Percentiles rank a stretch among this genome's conserved stretches.
Evolutionary conservation across 2,329 filamentous ascomycete genomes (phyloP).

Genomic region (Pseudogymnoascus sp.): DNA sequence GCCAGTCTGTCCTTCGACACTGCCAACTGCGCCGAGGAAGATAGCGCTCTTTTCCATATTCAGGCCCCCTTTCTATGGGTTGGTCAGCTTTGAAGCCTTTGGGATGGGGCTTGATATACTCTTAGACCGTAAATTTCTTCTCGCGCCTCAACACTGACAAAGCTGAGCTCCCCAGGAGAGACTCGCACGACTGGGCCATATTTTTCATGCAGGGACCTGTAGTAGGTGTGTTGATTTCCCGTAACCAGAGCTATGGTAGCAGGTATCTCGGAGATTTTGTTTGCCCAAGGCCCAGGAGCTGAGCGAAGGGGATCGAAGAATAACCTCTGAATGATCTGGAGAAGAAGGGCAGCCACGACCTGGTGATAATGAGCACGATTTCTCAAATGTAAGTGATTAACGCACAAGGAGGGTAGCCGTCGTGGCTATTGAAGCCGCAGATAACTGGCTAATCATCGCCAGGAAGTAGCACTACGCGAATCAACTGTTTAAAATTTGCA

Average conservation of each 20-base stretch:
- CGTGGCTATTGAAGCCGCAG: not conserved
- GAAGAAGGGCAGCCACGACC: not conserved
- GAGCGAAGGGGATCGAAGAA: not conserved
- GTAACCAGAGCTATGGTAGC: not conserved
- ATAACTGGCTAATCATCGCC: not conserved
- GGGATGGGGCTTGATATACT: not conserved
- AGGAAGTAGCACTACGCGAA: not conserved
- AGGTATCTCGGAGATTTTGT: not conserved
- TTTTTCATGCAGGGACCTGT: slow-evolving; percentile 17
- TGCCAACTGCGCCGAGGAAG: not conserved
- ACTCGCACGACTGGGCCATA: slow-evolving; percentile 30
- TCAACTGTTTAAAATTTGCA: not conserved
- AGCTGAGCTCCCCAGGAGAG: slow-evolving; percentile 28
- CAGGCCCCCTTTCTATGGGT: not conserved
- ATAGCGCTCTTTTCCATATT: not conserved
- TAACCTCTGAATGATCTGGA: not conserved
- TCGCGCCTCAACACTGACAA: slow-evolving; percentile 27
- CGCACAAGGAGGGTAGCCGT: not conserved
- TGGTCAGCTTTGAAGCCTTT: not conserved
- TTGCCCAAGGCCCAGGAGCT: not conserved
- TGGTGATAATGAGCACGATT: not conserved
- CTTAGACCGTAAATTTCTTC: slow-evolving; percentile 21
- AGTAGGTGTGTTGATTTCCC: not conserved
- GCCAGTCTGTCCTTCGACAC: not conserved
- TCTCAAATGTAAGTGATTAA: not conserved